Conservation (phyloP, 768 basidiomycete species). For the Lyophyllum semitale region DNA sequence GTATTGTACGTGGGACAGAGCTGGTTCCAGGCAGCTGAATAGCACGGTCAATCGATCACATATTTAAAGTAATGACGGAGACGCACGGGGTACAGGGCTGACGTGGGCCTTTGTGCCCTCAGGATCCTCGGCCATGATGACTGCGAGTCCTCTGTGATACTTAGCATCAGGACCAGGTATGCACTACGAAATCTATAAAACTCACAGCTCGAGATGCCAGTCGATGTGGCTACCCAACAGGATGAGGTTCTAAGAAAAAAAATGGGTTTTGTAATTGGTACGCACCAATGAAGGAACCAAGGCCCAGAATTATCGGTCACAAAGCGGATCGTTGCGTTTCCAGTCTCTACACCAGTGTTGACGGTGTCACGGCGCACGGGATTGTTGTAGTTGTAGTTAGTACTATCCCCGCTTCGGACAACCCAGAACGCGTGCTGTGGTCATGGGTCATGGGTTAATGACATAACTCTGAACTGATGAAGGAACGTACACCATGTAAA, state of each 20-base stretch:
- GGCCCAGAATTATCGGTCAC: conserved; percentile 63
- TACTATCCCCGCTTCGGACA: conserved; percentile 38
- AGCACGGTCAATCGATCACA: neutral
- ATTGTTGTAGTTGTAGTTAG: conserved; percentile 41
- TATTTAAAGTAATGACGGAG: neutral
- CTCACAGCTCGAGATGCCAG: conserved; percentile 45
- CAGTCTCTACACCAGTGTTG: conserved; percentile 25
- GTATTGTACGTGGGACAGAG: neutral
- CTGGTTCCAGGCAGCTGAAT: neutral
- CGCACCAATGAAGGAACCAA: conserved; percentile 39
- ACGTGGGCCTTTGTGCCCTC: neutral
- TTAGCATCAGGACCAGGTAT: neutral
- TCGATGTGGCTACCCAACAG: conserved; percentile 33
- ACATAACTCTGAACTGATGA: neutral
- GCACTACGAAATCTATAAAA: neutral
- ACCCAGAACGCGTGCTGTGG: conserved; percentile 35
- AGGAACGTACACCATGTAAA: neutral
- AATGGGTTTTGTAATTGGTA: neutral
- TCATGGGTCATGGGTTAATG: neutral
- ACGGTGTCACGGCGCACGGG: conserved; percentile 47
- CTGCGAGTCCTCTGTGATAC: neutral
- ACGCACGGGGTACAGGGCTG: neutral
- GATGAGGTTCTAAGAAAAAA: neutral
- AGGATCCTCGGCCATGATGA: neutral
- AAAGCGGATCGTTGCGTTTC: conserved; percentile 54